phyloP scores from a whole-genome alignment of 192 early-diverging fungal species.

The Backusella westeae region DNA sequence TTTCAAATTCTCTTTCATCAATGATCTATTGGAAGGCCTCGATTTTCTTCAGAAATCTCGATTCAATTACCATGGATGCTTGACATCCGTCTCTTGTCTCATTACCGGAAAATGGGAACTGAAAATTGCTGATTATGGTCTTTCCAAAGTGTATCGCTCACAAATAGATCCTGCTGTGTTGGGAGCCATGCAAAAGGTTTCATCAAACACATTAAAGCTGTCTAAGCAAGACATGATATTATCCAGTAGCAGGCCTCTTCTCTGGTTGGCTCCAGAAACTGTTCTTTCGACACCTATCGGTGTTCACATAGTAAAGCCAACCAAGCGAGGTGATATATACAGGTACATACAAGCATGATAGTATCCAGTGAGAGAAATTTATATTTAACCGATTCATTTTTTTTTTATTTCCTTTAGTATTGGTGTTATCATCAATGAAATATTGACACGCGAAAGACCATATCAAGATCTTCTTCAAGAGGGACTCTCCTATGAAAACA shows the following conservation, averaged over 20 bases:
- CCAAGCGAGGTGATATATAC: conserved; percentile 37
- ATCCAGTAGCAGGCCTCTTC: conserved; percentile 5
- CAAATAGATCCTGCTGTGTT: conserved; percentile 5
- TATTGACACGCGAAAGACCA: conserved; percentile 39
- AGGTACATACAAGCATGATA: conserved; percentile 19
- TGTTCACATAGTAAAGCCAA: conserved; percentile 26
- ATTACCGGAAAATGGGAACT: conserved; percentile 45
- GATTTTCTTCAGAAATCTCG: conserved; percentile 46
- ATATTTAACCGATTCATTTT: conserved; percentile 9
- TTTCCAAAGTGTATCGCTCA: conserved; percentile 27
- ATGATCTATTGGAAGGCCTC: conserved; percentile 43
- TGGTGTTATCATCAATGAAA: conserved; percentile 47
- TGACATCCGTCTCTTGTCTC: conserved; percentile 38
- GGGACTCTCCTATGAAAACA: neutral
- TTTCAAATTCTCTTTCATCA: conserved; percentile 45
- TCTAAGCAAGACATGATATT: neutral
- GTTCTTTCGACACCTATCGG: conserved; percentile 17
- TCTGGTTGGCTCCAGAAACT: conserved; percentile 40
- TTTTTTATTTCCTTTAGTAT: conserved; percentile 18
- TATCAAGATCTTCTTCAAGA: conserved; percentile 29
- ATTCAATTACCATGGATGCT: conserved; percentile 38
- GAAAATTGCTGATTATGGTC: conserved; percentile 43
- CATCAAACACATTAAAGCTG: neutral
- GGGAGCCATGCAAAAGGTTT: neutral
- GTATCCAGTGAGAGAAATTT: neutral